phyloP scores from a whole-genome alignment of 2,329 filamentous ascomycete species.

The Trichoderma arundinaceum region DNA sequence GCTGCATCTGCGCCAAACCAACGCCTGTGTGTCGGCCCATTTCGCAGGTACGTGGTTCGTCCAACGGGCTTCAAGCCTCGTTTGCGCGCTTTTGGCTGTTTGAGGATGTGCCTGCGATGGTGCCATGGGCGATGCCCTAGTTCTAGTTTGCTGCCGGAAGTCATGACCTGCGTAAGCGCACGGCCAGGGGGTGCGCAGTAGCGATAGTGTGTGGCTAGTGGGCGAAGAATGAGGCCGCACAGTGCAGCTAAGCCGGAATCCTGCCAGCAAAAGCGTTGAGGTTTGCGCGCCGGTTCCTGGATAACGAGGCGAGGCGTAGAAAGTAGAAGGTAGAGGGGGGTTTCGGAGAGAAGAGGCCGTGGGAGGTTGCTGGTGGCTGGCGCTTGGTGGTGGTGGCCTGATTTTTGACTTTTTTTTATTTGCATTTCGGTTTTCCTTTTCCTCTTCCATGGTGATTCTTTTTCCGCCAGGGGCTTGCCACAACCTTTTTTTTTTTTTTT shows the following conservation, averaged over 20 bases:
- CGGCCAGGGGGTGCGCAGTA: slow-evolving; percentile 21
- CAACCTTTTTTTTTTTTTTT: neutral
- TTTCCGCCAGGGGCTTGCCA: slow-evolving; percentile 8
- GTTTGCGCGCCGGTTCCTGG: slow-evolving; percentile 22
- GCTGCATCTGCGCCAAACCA: slow-evolving; percentile 12
- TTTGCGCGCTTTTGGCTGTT: neutral
- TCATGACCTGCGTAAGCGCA: slow-evolving; percentile 29
- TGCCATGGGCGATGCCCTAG: slow-evolving; percentile 26
- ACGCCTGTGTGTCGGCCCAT: neutral
- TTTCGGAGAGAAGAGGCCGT: no score
- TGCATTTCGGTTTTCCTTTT: neutral
- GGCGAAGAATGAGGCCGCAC: no score
- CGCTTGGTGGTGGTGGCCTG: slow-evolving; percentile 6
- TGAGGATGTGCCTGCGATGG: slow-evolving; percentile 23
- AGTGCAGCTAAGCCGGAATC: no score
- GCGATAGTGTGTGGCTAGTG: neutral
- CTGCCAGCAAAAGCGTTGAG: neutral
- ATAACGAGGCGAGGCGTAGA: slow-evolving; percentile 1
- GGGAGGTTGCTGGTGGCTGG: no score
- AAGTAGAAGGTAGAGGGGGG: no score
- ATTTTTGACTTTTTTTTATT: neutral
- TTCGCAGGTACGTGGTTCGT: slow-evolving; percentile 6
- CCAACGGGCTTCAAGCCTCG: neutral
- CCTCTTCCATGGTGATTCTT: slow-evolving; percentile 1
- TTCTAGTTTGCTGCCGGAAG: slow-evolving; percentile 14